Base-by-base conservation (phyloP, 2,329 filamentous ascomycete genomes). In the Gremmenia infestans region DNA sequence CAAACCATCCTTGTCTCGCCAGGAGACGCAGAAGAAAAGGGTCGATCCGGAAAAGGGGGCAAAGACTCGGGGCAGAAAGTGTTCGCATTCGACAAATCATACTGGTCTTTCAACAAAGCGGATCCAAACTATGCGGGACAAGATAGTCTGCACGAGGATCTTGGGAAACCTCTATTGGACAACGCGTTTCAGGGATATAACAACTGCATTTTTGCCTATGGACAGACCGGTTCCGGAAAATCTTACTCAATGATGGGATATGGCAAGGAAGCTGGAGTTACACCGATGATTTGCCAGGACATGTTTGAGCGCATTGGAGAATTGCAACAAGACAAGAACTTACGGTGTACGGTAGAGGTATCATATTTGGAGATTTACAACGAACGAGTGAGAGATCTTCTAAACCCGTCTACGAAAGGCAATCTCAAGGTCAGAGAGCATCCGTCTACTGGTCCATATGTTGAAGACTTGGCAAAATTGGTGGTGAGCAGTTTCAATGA, bases 191-290 rank as follows among this genome's bases (percentile, higher is more conserved):
- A 93, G 68, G 94, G 94, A 46, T 99, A 97, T 78, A 97, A 99
- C 79, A 99, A 97, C 73, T 99, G 94, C 79, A 99, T 99, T 69
- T 99, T 99, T 71, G 94, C 94, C 14, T 99, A 99, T 71, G 94
- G 94, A 17, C 94, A 99, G 77, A 99, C 94, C 2, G 94, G 94
- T 64, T 97, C 94, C 1, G 94, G 94, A 74, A 99, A 99, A 76
- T 97, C 91, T 15, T 99, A 99, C 73, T 97, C 92, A 35, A 99
- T 99, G 93, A 99, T 99, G 94, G 94, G 94, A 49, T 99, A 97
- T 74, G 94, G 94, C 53, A 88, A 93, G 68, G 93, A 99, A 69
- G 83, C 91, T 56, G 94, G 94, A 72, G 94, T 99, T 61, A 97
- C 97, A 60, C 94, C 95, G 47, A 89, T 86, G 68, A 99, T 99